A percentile compares a stretch with the other conserved stretches of the same genome.
Evolutionary conservation across 2,329 filamentous ascomycete species (phyloP).

Genomic region (Setomelanomma holmii): DNA sequence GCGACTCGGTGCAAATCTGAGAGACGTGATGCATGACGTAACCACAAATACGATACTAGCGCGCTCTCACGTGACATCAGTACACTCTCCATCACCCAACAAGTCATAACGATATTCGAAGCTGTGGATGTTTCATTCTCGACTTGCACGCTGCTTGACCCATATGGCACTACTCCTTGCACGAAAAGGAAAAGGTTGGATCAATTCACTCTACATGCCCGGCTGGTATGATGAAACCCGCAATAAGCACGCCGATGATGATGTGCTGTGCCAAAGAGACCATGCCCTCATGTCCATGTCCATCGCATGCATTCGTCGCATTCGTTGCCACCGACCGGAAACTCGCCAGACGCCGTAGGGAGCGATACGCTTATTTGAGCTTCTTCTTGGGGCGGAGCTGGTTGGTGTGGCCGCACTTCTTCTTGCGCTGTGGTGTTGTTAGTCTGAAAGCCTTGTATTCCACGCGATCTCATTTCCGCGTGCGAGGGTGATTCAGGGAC

Average conservation of each 20-base stretch:
- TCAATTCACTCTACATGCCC: conserved; percentile 47
- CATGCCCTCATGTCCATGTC: conserved; percentile 35
- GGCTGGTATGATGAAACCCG: conserved; percentile 8
- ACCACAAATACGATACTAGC: conserved; percentile 24
- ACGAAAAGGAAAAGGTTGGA: conserved; percentile 35
- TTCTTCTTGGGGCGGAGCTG: conserved; percentile 99
- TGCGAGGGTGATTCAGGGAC: conserved; percentile 7
- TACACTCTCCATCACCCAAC: neutral
- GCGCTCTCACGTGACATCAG: conserved; percentile 29
- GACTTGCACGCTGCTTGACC: neutral
- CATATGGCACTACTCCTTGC: conserved; percentile 16
- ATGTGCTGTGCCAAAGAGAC: conserved; percentile 36
- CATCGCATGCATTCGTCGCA: conserved; percentile 41
- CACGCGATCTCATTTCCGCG: too few relatives aligned
- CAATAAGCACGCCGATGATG: conserved; percentile 17
- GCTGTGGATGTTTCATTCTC: conserved; percentile 22
- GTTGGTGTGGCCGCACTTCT: conserved; percentile 99
- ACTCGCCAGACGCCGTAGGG: conserved; percentile 44
- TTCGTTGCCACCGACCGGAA: conserved; percentile 33
- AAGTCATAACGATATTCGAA: conserved; percentile 4
- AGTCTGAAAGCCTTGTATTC: conserved; percentile 7
- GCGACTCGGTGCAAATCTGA: neutral
- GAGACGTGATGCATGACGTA: conserved; percentile 28
- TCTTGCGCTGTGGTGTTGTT: conserved; percentile 66
- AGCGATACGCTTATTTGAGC: conserved; percentile 77